Conservation (phyloP, 2,329 filamentous ascomycete species). For the Pezicula neosporulosa region DNA sequence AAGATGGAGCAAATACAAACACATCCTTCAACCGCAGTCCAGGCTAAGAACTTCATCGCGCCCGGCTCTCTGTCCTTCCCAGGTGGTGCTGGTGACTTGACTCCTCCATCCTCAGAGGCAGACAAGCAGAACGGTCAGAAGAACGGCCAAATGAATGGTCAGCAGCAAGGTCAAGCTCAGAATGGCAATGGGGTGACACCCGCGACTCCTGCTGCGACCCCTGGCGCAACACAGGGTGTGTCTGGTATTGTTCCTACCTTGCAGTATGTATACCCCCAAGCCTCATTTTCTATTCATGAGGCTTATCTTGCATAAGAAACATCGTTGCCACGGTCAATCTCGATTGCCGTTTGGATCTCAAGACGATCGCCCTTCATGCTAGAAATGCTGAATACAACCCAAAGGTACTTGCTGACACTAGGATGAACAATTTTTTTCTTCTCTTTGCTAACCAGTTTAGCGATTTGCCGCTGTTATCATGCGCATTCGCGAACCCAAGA, state of each 20-base stretch:
- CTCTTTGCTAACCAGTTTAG: conserved; percentile 47
- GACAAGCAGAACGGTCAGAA: conserved; percentile 51
- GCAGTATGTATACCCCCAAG: conserved; percentile 77
- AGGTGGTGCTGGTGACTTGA: conserved; percentile 77
- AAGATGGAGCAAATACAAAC: conserved; percentile 85
- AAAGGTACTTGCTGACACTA: conserved; percentile 65
- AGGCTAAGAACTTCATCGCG: conserved; percentile 94
- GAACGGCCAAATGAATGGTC: conserved; percentile 45
- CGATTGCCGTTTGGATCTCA: conserved; percentile 93
- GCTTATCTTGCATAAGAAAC: conserved; percentile 72
- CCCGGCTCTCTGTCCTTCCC: conserved; percentile 91
- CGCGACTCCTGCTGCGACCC: conserved; percentile 87
- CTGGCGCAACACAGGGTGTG: conserved; percentile 73
- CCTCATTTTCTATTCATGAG: conserved; percentile 34
- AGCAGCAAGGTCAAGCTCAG: conserved; percentile 56
- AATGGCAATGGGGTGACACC: conserved; percentile 80
- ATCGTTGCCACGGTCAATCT: conserved; percentile 99
- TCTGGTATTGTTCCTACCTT: conserved; percentile 90
- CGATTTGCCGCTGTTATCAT: conserved; percentile 99
- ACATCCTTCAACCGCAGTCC: conserved; percentile 84
- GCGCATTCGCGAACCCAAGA: conserved; percentile 99
- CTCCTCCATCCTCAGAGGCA: conserved; percentile 72
- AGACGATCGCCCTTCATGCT: conserved; percentile 97
- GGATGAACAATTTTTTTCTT: conserved; percentile 36
- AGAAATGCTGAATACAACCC: conserved; percentile 98